phyloP scores from a whole-genome alignment of 225 moss, liverwort and hornwort species.

The Pleurozium schreberi region DNA sequence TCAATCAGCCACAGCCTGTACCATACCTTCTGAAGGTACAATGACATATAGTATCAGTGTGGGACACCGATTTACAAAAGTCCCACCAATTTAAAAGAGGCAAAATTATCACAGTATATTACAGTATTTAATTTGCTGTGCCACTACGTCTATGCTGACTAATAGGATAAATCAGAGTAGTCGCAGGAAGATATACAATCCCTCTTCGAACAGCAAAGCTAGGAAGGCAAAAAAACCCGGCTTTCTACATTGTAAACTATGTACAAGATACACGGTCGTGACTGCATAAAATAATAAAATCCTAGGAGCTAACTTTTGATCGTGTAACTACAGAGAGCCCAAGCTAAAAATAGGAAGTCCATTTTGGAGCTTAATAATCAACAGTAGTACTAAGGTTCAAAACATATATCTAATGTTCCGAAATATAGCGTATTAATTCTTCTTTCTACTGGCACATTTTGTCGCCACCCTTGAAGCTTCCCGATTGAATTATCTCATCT shows the following conservation, averaged over 20 bases:
- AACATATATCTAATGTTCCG: too few species aligned
- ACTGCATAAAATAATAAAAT: neutral
- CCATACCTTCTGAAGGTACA: too few species aligned
- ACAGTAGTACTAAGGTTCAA: neutral
- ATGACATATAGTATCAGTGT: too few species aligned
- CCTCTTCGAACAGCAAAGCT: neutral
- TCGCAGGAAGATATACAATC: neutral
- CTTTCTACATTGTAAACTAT: neutral
- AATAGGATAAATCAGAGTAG: neutral
- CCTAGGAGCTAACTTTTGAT: neutral
- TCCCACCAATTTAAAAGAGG: neutral
- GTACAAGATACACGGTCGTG: neutral
- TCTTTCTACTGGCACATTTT: neutral
- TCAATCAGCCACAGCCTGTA: too few species aligned
- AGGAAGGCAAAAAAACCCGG: neutral
- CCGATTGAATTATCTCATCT: neutral
- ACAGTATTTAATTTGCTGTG: neutral
- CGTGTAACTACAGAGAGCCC: neutral
- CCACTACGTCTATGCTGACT: neutral
- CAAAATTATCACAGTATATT: neutral
- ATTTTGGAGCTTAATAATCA: neutral
- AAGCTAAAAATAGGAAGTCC: neutral
- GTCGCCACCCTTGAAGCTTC: neutral
- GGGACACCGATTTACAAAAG: neutral
- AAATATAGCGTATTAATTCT: neutral